These are phyloP conservation scores for Solanum hybrid DNA, from an alignment of 305 asterid species.

Conservation along the genomic window DNA sequence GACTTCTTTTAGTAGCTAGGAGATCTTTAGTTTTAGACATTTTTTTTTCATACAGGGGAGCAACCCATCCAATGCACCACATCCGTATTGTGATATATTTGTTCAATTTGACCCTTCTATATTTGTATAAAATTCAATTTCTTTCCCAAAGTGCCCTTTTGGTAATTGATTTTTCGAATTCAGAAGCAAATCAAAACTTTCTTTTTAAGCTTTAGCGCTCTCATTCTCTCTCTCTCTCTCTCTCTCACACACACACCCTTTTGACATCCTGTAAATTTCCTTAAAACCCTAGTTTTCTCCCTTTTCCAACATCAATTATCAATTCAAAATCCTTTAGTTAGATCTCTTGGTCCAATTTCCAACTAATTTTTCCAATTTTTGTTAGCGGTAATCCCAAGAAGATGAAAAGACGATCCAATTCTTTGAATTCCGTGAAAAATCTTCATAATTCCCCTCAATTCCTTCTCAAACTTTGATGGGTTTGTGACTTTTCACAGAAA, in stretches of 20 bases:
- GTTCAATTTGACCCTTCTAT: background rate
- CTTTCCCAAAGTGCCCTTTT: background rate
- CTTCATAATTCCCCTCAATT: background rate
- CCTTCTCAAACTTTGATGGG: background rate
- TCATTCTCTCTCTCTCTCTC: background rate
- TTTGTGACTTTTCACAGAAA: background rate
- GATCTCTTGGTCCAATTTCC: background rate
- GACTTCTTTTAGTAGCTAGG: background rate
- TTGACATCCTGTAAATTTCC: background rate
- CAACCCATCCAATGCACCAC: rapidly evolving
- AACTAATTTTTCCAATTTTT: background rate
- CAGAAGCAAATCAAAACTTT: background rate
- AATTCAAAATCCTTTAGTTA: background rate
- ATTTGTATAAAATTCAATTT: background rate
- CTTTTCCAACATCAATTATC: background rate
- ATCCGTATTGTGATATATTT: background rate
- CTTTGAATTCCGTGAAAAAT: constrained; percentile 15
- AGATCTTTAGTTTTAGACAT: background rate
- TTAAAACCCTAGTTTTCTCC: background rate
- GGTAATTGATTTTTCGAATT: background rate
- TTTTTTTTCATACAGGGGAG: background rate
- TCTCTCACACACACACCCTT: background rate
- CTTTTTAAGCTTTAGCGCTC: background rate
- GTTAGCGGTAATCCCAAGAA: constrained; percentile 11
- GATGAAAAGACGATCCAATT: constrained; percentile 19